phyloP scores from a whole-genome alignment of 129 eudicot genomes.

The Centaurea solstitialis region DNA sequence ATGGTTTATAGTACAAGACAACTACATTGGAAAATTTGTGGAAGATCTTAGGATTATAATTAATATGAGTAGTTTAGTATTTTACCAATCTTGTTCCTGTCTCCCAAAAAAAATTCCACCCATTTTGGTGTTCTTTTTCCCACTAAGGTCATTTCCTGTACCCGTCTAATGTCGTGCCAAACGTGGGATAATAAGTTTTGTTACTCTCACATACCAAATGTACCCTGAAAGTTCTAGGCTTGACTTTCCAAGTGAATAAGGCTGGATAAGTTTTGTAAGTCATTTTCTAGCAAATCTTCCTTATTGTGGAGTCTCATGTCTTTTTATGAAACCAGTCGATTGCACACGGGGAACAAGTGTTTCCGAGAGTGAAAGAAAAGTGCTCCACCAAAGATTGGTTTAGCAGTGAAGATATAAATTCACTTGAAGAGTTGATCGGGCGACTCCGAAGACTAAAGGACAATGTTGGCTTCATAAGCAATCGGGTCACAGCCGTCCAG shows the following conservation, averaged over 20 bases:
- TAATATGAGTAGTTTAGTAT: too few species aligned
- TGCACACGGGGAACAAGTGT: conserved; percentile 88
- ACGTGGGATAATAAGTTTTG: not conserved
- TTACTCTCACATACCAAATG: not conserved
- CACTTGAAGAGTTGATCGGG: conserved; percentile 72
- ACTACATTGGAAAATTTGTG: not conserved
- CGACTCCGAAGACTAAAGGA: conserved; percentile 76
- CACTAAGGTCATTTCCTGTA: too few species aligned
- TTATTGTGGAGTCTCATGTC: not conserved
- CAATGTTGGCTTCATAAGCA: conserved; percentile 76
- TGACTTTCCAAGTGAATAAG: not conserved
- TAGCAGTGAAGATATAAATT: conserved; percentile 49
- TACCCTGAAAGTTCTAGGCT: not conserved
- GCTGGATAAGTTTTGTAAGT: not conserved
- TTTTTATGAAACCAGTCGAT: conserved; percentile 47
- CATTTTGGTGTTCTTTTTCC: not conserved
- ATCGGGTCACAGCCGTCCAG: conserved; percentile 80
- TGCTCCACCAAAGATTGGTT: conserved; percentile 82
- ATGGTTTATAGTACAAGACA: not conserved
- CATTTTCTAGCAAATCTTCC: not conserved
- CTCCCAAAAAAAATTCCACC: not conserved
- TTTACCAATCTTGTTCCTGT: not conserved
- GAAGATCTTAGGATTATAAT: too few species aligned
- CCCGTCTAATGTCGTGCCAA: too few species aligned
- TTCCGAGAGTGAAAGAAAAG: conserved; percentile 80